Evolutionary conservation across 495 filamentous ascomycete genomes (phyloP), one percentile per base, ranked within the genome.

Genomic region (Neurospora sp.): DNA sequence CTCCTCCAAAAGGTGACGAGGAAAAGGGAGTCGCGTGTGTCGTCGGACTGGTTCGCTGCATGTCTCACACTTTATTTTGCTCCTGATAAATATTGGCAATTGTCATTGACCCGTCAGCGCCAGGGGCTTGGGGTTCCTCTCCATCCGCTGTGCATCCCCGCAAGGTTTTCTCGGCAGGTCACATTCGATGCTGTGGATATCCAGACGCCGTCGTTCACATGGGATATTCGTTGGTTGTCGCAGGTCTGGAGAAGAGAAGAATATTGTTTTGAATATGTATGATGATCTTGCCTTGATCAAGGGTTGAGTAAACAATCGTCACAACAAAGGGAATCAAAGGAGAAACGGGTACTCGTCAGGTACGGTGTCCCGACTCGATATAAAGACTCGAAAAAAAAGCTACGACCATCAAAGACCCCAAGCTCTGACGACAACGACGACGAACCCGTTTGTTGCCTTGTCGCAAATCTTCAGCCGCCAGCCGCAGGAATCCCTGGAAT

Each of bases 21-120:
- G 83, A 84, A 77, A 84, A 84, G 76, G 83, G 81, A 78, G 78
- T 78, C 74, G 79, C 79, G 74, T 79, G 75, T 69, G 79, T 78
- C 69, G 78, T 78, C 72, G 83, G 80, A 71, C 80, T 79, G 17
- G 80, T 75, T 75, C 78, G 78, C 81, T 83, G 83, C 83, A 84
- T 85, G 79, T 77, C 79, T 80, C 69, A 70, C 40, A 41, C 31
- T 70, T 69, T 65, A 53, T 71, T 48, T 20, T n/a, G 70, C 17
- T 37, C 35, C 4, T 27, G 16, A 20, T 40, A 39, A 17, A 61
- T 61, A 61, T 31, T 44, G 41, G 41, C 41, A n/a, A 44, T 44
- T 44, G 41, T 20, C 16, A 48, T 48, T 48, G 42, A 45, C 42
- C 42, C 22, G 48, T 53, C 45, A 12, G 45, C 45, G 27, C 27